A percentile compares a stretch with the other conserved stretches of the same genome.
Conservation (phyloP, 129 eudicot species). For the Tanacetum coccineum region DNA sequence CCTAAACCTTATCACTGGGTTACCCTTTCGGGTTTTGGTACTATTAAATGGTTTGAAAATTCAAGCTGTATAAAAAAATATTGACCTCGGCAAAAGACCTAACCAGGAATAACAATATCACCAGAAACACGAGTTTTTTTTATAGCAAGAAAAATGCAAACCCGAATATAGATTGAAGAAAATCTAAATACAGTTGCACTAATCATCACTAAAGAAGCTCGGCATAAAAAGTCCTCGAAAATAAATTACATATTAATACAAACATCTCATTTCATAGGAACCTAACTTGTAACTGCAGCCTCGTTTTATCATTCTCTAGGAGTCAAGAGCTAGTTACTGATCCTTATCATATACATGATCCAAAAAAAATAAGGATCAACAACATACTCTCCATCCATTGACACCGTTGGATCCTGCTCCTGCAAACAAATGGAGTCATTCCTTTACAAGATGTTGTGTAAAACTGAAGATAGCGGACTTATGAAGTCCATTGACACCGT, state of each 20-base stretch:
- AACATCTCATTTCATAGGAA: slow-evolving; percentile 32
- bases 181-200: slow-evolving; percentile 22
- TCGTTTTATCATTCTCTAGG: slow-evolving; percentile 34
- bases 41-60: no score
- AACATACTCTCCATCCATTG: slow-evolving; percentile 54
- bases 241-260: slow-evolving; percentile 48
- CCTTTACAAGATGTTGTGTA: not conserved
- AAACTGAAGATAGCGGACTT: not conserved
- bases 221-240: slow-evolving; percentile 23
- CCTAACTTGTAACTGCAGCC: slow-evolving; percentile 31
- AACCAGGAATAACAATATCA: not conserved
- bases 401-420: slow-evolving; percentile 67
- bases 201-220: slow-evolving; percentile 30
- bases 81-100: not conserved
- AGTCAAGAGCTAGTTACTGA: slow-evolving; percentile 28
- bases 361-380: slow-evolving; percentile 58
- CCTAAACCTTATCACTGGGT: no score
- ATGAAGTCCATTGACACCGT: slow-evolving; percentile 26
- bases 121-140: slow-evolving; percentile 20
- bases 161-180: slow-evolving; percentile 20
- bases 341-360: slow-evolving; percentile 38
- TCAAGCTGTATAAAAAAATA: no score
- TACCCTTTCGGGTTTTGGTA: no score
- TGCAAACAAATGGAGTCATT: slow-evolving; percentile 22
- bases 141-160: slow-evolving; percentile 14